Evolutionary conservation across 805 yeast species (phyloP).

Genomic region (Ogataea chonburiensis): DNA sequence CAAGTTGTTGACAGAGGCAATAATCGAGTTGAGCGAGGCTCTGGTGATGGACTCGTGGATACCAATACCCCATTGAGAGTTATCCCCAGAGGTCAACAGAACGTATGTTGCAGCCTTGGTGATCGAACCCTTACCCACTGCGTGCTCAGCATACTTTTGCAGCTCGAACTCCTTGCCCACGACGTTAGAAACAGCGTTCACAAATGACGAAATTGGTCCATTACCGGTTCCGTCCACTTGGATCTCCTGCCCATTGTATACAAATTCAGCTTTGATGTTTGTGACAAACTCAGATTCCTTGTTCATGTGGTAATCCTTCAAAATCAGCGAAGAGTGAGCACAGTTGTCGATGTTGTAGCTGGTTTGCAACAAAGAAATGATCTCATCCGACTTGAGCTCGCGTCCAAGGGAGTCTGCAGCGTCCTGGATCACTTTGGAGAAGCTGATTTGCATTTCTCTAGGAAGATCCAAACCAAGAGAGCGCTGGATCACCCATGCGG

Average conservation of each 20-base stretch:
- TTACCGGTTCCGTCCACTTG: constrained; percentile 61
- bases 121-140: constrained; percentile 67
- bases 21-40: constrained; percentile 71
- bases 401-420: constrained; percentile 66
- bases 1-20: constrained; percentile 60
- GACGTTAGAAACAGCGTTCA: constrained; percentile 57
- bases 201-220: constrained; percentile 75
- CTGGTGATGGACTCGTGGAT: constrained; percentile 85
- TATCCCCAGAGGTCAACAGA: constrained; percentile 25
- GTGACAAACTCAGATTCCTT: constrained; percentile 41
- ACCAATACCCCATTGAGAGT: constrained; percentile 83
- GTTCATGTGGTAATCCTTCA: constrained; percentile 42
- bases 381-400: constrained; percentile 68
- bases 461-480: constrained; percentile 73
- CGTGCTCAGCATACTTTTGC: constrained; percentile 67
- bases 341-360: constrained; percentile 50
- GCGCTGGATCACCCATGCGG: constrained; percentile 76
- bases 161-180: constrained; percentile 59
- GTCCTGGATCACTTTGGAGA: constrained; percentile 62
- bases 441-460: constrained; percentile 65
- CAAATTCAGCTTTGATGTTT: constrained; percentile 41
- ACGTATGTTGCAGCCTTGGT: constrained; percentile 77
- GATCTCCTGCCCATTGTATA: constrained; percentile 34
- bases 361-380: constrained; percentile 52
- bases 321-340: constrained; percentile 34